A percentile compares a stretch with the other conserved stretches of the same genome.
Conservation (phyloP, 139 green algal genomes). For the Nannochloris sp. region DNA sequence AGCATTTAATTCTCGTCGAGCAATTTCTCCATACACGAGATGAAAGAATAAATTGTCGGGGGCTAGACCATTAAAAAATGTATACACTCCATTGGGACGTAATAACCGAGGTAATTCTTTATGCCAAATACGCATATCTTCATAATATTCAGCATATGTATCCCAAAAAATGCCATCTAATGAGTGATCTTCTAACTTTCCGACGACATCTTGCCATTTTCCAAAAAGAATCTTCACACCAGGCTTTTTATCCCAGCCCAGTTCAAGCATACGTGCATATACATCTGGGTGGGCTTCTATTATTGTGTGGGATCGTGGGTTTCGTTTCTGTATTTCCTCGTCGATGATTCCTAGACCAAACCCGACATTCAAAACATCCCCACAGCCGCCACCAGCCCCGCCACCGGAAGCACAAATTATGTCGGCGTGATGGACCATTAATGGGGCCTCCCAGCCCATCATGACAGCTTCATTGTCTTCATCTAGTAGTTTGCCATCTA, state of each 20-base stretch:
- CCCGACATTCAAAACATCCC: slow-evolving; percentile 90
- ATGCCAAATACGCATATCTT: slow-evolving; percentile 71
- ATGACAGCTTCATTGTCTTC: slow-evolving; percentile 85
- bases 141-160: slow-evolving; percentile 71
- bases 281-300: slow-evolving; percentile 93
- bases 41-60: slow-evolving; percentile 82
- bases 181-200: slow-evolving; percentile 18
- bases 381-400: slow-evolving; percentile 20
- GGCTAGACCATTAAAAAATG: slow-evolving; percentile 90
- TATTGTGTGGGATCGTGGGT: slow-evolving; percentile 70
- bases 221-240: slow-evolving; percentile 79
- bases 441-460: slow-evolving; percentile 91
- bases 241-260: slow-evolving; percentile 68
- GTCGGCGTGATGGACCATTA: slow-evolving; percentile 88
- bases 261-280: slow-evolving; percentile 50
- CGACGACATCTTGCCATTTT: slow-evolving; percentile 83
- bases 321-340: slow-evolving; percentile 54
- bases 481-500: slow-evolving; percentile 60
- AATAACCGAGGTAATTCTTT: slow-evolving; percentile 71
- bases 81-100: slow-evolving; percentile 72
- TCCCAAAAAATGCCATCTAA: slow-evolving; percentile 96
- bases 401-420: slow-evolving; percentile 40
- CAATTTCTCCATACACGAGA: slow-evolving; percentile 66
- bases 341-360: slow-evolving; percentile 95
- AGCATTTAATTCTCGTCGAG: slow-evolving; percentile 36